A percentile compares a stretch with the other conserved stretches of the same genome.
Conservation (phyloP, 176 grass and related monocot genomes). For the Tuctoria greenei region DNA sequence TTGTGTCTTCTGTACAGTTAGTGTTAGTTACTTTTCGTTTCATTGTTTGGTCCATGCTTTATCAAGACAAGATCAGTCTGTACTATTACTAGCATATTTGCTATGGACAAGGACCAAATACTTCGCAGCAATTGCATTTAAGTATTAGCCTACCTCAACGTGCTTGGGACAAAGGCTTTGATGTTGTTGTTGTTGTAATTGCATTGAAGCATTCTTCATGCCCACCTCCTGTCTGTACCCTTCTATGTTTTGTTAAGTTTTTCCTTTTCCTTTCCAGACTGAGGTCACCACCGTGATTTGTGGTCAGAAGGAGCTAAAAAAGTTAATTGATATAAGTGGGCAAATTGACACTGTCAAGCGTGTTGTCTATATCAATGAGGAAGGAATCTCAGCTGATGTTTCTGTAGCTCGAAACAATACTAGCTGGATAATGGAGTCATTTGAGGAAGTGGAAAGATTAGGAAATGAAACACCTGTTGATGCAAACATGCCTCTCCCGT, state of each 20-base stretch:
- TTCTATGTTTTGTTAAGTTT: constrained; percentile 20
- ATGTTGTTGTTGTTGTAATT: too few species aligned
- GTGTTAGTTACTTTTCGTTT: not conserved
- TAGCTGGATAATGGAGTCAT: constrained; percentile 59
- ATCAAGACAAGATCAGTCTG: constrained; percentile 11
- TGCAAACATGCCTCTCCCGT: constrained; percentile 58
- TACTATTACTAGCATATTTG: not conserved
- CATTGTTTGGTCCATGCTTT: not conserved
- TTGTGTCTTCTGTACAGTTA: constrained; percentile 6
- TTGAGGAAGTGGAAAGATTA: constrained; percentile 65
- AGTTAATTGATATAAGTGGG: constrained; percentile 78
- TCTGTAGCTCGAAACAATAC: constrained; percentile 65
- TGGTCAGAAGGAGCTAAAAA: constrained; percentile 87
- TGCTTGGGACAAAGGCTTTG: too few species aligned
- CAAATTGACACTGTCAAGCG: constrained; percentile 74
- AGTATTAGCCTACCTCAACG: too few species aligned
- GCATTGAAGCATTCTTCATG: constrained; percentile 3
- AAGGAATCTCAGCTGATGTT: constrained; percentile 63
- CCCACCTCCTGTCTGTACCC: not conserved
- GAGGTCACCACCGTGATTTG: constrained; percentile 91
- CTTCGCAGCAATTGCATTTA: constrained; percentile 14
- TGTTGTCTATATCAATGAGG: constrained; percentile 84
- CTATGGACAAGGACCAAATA: not conserved
- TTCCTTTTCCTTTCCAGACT: constrained; percentile 58
- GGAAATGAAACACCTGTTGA: constrained; percentile 70